phyloP scores from a whole-genome alignment of 2,329 filamentous ascomycete species.

The Elsinoe perseae region DNA sequence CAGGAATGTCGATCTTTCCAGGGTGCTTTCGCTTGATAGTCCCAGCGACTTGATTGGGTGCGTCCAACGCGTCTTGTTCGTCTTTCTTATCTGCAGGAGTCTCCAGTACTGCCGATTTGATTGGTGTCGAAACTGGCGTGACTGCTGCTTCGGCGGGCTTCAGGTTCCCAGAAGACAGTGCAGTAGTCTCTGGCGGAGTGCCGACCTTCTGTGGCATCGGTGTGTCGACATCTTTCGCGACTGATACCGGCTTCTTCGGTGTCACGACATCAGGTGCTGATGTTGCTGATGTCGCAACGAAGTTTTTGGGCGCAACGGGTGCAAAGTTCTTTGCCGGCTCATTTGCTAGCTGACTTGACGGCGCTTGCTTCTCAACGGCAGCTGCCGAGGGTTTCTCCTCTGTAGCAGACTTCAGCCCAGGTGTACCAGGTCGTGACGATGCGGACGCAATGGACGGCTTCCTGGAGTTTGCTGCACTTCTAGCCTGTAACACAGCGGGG shows the following conservation, averaged over 20 bases:
- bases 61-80: constrained; percentile 18
- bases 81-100: constrained; percentile 26
- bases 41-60: neutral
- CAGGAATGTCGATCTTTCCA: constrained; percentile 42
- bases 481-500: constrained; percentile 3
- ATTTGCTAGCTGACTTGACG: constrained; percentile 15
- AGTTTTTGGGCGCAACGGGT: too few relatives aligned
- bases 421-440: neutral
- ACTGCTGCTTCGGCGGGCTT: neutral
- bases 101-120: neutral
- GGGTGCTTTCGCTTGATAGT: constrained; percentile 31
- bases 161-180: neutral
- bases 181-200: neutral
- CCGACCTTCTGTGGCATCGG: neutral
- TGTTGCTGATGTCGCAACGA: constrained; percentile 4
- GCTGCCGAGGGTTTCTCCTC: constrained; percentile 1
- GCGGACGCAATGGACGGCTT: constrained; percentile 1
- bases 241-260: neutral
- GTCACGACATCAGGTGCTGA: constrained; percentile 14
- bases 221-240: constrained; percentile 4
- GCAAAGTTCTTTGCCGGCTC: too few relatives aligned
- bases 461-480: neutral
- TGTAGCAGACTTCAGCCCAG: constrained; percentile 2
- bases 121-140: neutral
- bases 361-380: constrained; percentile 14